phyloP scores from a whole-genome alignment of 108 stramenopile species.

The Nitzschia palea region DNA sequence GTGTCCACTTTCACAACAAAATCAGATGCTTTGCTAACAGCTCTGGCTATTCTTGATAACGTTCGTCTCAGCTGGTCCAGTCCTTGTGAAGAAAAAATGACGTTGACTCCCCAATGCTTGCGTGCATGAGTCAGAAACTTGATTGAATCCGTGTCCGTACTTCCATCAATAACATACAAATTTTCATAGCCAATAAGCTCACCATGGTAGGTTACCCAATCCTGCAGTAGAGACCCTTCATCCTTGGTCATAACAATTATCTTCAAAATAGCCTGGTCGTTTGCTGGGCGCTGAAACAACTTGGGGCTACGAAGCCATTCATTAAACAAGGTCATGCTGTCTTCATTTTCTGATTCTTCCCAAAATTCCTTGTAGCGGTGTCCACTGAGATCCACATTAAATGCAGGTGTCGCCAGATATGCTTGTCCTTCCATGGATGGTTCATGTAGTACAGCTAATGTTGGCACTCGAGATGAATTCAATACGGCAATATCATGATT shows the following conservation, averaged over 20 bases:
- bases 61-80: slow-evolving; percentile 3
- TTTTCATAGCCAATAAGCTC: slow-evolving; percentile 15
- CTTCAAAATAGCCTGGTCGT: slow-evolving; percentile 8
- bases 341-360: neutral
- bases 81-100: slow-evolving; percentile 8
- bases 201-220: slow-evolving; percentile 19
- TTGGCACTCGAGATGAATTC: neutral
- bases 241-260: slow-evolving; percentile 21
- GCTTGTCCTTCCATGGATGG: slow-evolving; percentile 8
- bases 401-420: slow-evolving; percentile 2
- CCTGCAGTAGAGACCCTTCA: slow-evolving; percentile 19
- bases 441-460: neutral
- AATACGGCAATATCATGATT: neutral
- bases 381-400: neutral
- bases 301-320: neutral
- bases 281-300: neutral
- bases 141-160: slow-evolving; percentile 1
- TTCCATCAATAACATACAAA: slow-evolving; percentile 24
- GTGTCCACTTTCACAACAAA: slow-evolving; percentile 15
- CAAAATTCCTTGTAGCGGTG: neutral
- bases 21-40: neutral
- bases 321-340: neutral
- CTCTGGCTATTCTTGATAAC: too few species aligned
- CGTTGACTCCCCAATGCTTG: too few species aligned
- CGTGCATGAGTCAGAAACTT: slow-evolving; percentile 3